phyloP scores from a whole-genome alignment of 306 rosid species.

The Cucurbita maxima region DNA sequence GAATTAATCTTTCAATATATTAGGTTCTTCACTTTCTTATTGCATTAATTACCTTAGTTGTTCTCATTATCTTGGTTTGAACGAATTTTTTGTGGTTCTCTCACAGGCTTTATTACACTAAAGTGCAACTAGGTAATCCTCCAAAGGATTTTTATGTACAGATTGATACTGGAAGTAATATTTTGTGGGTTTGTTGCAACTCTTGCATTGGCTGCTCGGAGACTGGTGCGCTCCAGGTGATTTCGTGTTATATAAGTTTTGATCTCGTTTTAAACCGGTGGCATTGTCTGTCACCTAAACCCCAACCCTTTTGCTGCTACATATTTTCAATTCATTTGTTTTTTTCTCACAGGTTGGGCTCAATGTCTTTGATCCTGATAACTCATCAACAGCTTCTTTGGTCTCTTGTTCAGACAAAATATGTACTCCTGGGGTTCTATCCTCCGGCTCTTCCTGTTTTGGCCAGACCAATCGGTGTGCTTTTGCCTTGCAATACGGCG shows the following conservation, averaged over 20 bases:
- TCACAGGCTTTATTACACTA: constrained; percentile 72
- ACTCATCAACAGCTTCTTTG: constrained; percentile 59
- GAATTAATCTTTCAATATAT: not conserved
- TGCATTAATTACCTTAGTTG: not conserved
- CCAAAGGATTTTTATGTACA: constrained; percentile 77
- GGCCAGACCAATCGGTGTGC: constrained; percentile 61
- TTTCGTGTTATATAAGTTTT: not conserved
- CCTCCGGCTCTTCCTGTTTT: constrained; percentile 66
- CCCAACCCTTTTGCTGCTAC: not conserved
- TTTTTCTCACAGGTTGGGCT: constrained; percentile 49
- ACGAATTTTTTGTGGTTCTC: constrained; percentile 8
- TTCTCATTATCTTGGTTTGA: not conserved
- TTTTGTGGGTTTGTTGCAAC: constrained; percentile 78
- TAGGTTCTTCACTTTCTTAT: not conserved
- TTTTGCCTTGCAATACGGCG: constrained; percentile 85
- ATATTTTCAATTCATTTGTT: not conserved
- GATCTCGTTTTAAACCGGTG: not conserved
- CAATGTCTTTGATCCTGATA: constrained; percentile 44
- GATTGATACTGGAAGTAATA: constrained; percentile 98
- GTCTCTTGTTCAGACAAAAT: constrained; percentile 70
- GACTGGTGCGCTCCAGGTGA: constrained; percentile 73
- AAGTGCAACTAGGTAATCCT: constrained; percentile 78
- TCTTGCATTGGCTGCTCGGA: constrained; percentile 86
- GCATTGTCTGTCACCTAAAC: not conserved
- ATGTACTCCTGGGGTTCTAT: constrained; percentile 45